A percentile compares a stretch with the other conserved stretches of the same genome.
Conservation (phyloP, 805 yeast genomes). For the Pichia paraexigua region DNA sequence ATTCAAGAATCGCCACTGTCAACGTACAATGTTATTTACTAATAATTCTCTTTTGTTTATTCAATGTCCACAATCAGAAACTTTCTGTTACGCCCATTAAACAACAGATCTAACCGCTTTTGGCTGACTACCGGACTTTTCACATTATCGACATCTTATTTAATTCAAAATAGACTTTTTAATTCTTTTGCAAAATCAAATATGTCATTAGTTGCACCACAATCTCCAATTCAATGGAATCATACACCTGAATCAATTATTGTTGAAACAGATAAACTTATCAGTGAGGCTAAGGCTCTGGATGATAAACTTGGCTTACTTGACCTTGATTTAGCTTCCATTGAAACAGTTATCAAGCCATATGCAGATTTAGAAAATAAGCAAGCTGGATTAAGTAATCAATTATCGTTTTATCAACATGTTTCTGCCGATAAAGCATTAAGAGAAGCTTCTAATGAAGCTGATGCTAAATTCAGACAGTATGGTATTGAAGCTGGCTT, state of each 20-base stretch:
- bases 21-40: background rate
- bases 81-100: background rate
- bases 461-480: slow-evolving; percentile 50
- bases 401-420: slow-evolving; percentile 61
- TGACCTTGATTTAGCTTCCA: slow-evolving; percentile 37
- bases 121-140: slow-evolving; percentile 9
- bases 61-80: background rate
- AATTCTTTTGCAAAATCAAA: background rate
- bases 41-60: background rate
- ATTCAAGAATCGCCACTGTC: background rate
- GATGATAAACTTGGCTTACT: slow-evolving; percentile 46
- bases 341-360: slow-evolving; percentile 50
- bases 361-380: slow-evolving; percentile 44
- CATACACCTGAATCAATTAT: slow-evolving; percentile 45
- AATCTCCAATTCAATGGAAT: slow-evolving; percentile 48
- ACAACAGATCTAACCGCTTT: background rate
- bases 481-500: slow-evolving; percentile 54
- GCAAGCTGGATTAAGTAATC: slow-evolving; percentile 37
- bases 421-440: slow-evolving; percentile 58
- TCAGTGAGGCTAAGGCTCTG: slow-evolving; percentile 35
- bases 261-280: slow-evolving; percentile 35
- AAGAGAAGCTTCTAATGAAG: slow-evolving; percentile 62
- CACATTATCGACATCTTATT: slow-evolving; percentile 6
- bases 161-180: slow-evolving; percentile 6
- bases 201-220: slow-evolving; percentile 22